Base-by-base conservation (phyloP, 2,329 filamentous ascomycete genomes). In the Shiraia sp. region DNA sequence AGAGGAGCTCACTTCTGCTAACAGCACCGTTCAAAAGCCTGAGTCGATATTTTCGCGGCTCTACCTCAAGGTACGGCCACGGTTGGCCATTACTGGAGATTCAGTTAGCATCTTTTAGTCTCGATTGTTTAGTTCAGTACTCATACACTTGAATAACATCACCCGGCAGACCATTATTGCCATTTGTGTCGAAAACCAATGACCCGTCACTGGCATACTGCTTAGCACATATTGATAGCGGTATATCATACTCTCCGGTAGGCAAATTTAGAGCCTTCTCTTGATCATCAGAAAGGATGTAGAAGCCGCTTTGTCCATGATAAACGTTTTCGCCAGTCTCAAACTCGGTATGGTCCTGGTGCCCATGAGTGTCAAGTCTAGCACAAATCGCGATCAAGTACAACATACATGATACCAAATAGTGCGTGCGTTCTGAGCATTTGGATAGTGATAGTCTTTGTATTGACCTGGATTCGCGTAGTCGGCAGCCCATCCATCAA, bases 381-480 rank as follows among this genome's bases (percentile, higher is more conserved):
- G 10, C 4, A 10, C 10, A 1, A 10, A 12, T 23, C 14, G 13
- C 10, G 3, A 10, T 14, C 6, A 17, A 17, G n/a, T n/a, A n/a
- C n/a, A 46, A 76, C 77, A 48, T 34, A 63, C 61, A 51, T 83
- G 79, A 49, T 83, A 83, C 80, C 80, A 83, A 22, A 82, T 68
- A 0, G 77, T 72, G 26, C 80, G 72, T 1, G 73, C 77, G 27
- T 69, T 71, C 55, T 82, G 75, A 10, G 60, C 66, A 56, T 83
- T 83, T 8, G 80, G 79, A 50, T 81, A 84, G 59, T 82, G 83
- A 59, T 83, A 82, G 47, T 83, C 81, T 59, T 83, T 82, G 63
- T 76, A 81, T 52, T 82, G 65, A 1, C 78, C 77, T 0, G 74
- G 72, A 1, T 63, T 33, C 1, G 76, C 76, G n/a, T 72, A 66